Base-by-base conservation (phyloP, 2,329 filamentous ascomycete species). In the Scedosporium boydii region DNA sequence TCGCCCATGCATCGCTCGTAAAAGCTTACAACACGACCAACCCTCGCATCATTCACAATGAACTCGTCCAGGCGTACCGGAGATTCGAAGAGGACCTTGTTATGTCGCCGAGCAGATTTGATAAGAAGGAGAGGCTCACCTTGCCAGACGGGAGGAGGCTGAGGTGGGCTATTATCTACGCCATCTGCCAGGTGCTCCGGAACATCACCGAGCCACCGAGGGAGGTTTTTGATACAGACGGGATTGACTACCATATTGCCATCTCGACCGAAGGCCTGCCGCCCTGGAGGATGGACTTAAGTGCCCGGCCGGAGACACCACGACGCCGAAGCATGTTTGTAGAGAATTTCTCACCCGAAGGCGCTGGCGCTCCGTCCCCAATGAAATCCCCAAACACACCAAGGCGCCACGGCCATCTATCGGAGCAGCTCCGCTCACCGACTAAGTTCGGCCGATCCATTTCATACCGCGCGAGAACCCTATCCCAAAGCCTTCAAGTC, bases 111-210 rank as follows among this genome's bases (percentile, higher is more conserved):
- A 75, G 77, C 21, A 85, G 82, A 64, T 75, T 76, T 0, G 83
- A 87, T 63, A 84, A 83, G 63, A 64, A 71, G 5, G 82, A 85
- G 42, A 86, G 83, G 68, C 51, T 76, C 2, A 73, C 73, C 0
- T 74, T 85, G 10, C 77, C 81, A 7, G 90, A 93, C 65, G 88
- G 85, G 1, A 84, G 90, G 48, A 93, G 91, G 72, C 82, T 92
- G 16, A 81, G 90, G 46, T 95, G 90, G 90, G 83, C 93, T 34
- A 70, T 93, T 42, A 81, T 93, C 6, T 93, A 93, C 68, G 82
- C 85, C 18, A 81, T 85, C 3, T 81, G 91, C 63, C 90, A 95
- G 70, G 87, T 86, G n/a, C 79, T 95, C 1, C 80, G 82, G 9
- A 84, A 83, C 61, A 85, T 86, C 44, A 87, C 84, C 0, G 76